These are phyloP conservation scores for Cryptococcus maquisensis DNA, from an alignment of 1,284 basidiomycete species.

Conservation along the genomic window DNA sequence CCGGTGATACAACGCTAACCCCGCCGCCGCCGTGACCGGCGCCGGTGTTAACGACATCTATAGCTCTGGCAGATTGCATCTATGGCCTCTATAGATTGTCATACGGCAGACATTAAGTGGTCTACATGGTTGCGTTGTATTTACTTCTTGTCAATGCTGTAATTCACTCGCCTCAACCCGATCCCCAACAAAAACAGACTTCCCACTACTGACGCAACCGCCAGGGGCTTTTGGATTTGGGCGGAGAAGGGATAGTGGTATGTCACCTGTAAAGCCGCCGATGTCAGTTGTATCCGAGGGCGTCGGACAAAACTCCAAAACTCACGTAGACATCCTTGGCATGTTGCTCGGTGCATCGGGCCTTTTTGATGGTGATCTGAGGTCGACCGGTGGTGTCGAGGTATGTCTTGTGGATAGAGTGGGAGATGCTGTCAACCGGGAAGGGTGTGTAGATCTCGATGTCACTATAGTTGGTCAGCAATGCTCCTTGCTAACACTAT, in stretches of 20 bases:
- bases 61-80: too few species aligned
- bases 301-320: neutral
- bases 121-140: neutral
- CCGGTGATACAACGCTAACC: too few species aligned
- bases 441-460: conserved; percentile 75
- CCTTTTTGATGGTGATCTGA: conserved; percentile 67
- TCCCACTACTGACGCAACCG: conserved; percentile 44
- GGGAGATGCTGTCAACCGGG: conserved; percentile 59
- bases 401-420: conserved; percentile 74
- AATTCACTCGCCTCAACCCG: conserved; percentile 43
- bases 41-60: too few species aligned
- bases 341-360: conserved; percentile 73
- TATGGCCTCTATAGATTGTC: too few species aligned
- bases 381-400: conserved; percentile 91
- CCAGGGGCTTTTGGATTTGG: conserved; percentile 76
- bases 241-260: conserved; percentile 74
- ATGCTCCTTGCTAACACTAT: neutral
- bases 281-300: neutral
- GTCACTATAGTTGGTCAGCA: conserved; percentile 55
- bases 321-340: conserved; percentile 47
- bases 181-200: conserved; percentile 42
- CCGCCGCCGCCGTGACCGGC: too few species aligned
- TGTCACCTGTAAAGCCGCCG: conserved; percentile 58
- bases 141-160: conserved; percentile 38
- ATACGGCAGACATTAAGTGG: too few species aligned